These are phyloP conservation scores for Hebeloma cylindrosporum DNA, from an alignment of 768 basidiomycete genomes.

Conservation along the genomic window DNA sequence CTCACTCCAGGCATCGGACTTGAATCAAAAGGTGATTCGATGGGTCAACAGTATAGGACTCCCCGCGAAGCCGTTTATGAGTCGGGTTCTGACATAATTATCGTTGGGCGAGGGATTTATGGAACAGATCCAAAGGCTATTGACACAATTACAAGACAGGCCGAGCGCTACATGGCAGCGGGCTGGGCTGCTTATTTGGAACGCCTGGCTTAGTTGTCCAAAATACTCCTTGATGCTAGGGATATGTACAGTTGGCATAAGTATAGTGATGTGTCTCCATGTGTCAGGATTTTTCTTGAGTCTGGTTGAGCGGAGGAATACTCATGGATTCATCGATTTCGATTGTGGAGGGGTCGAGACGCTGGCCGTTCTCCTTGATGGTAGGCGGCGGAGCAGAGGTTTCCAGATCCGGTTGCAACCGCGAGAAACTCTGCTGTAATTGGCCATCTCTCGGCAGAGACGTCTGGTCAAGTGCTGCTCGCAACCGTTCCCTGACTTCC, in stretches of 20 bases:
- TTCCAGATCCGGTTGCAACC: slow-evolving; percentile 41
- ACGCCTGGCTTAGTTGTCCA: slow-evolving; percentile 34
- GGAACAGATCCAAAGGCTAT: slow-evolving; percentile 53
- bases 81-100: slow-evolving; percentile 92
- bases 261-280: not conserved
- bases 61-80: slow-evolving; percentile 80
- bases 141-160: slow-evolving; percentile 55
- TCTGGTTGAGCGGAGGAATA: slow-evolving; percentile 27
- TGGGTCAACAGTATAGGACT: slow-evolving; percentile 96
- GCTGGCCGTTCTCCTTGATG: slow-evolving; percentile 9
- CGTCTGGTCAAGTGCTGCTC: slow-evolving; percentile 39
- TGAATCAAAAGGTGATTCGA: slow-evolving; percentile 71
- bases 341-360: slow-evolving; percentile 23
- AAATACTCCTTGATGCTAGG: slow-evolving; percentile 2
- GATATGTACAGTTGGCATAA: not conserved
- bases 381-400: slow-evolving; percentile 2
- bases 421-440: slow-evolving; percentile 40
- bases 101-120: slow-evolving; percentile 95
- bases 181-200: slow-evolving; percentile 92
- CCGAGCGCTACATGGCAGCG: slow-evolving; percentile 79
- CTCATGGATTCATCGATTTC: slow-evolving; percentile 43
- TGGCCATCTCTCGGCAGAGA: slow-evolving; percentile 17
- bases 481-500: slow-evolving; percentile 61
- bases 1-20: slow-evolving; percentile 93
- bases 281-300: slow-evolving; percentile 9